Evolutionary conservation across 768 basidiomycete species (phyloP).

Genomic region (Trametes cubensis): DNA sequence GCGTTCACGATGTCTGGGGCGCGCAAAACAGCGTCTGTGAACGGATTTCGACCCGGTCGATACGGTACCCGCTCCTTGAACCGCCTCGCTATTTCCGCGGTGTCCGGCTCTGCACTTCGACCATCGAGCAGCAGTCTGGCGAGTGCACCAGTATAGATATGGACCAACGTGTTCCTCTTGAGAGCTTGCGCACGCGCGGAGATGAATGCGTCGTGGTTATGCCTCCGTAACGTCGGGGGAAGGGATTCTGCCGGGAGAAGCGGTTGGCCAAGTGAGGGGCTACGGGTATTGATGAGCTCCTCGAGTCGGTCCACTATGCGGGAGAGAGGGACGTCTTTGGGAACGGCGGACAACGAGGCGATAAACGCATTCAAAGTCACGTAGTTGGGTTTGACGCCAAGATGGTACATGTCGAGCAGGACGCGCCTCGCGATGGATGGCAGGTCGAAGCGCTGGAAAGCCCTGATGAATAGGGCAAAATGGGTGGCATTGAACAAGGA

Average conservation of each 20-base stretch:
- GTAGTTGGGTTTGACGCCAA: conserved; percentile 48
- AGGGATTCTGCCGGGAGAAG: conserved; percentile 30
- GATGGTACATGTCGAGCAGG: conserved; percentile 53
- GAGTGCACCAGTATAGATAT: conserved; percentile 43
- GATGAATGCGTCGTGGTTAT: background rate
- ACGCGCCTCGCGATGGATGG: conserved; percentile 42
- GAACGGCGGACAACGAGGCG: conserved; percentile 44
- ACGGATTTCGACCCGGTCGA: conserved; percentile 26
- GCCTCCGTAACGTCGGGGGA: background rate
- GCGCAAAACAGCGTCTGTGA: background rate
- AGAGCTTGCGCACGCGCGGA: background rate
- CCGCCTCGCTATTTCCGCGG: conserved; percentile 36
- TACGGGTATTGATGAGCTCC: conserved; percentile 6
- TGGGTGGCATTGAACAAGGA: conserved; percentile 35
- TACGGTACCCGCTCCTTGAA: conserved; percentile 31
- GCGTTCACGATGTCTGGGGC: background rate
- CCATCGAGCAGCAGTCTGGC: conserved; percentile 37
- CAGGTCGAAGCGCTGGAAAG: conserved; percentile 12
- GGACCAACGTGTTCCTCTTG: conserved; percentile 23
- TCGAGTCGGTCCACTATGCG: conserved; percentile 49
- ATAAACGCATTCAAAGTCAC: conserved; percentile 56
- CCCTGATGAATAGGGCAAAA: conserved; percentile 36
- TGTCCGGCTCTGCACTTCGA: conserved; percentile 35
- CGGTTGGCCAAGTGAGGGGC: background rate
- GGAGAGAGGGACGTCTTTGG: conserved; percentile 43